These are phyloP conservation scores for Globisporangium middletonii DNA, from an alignment of 352 stramenopile genomes.

Conservation along the genomic window DNA sequence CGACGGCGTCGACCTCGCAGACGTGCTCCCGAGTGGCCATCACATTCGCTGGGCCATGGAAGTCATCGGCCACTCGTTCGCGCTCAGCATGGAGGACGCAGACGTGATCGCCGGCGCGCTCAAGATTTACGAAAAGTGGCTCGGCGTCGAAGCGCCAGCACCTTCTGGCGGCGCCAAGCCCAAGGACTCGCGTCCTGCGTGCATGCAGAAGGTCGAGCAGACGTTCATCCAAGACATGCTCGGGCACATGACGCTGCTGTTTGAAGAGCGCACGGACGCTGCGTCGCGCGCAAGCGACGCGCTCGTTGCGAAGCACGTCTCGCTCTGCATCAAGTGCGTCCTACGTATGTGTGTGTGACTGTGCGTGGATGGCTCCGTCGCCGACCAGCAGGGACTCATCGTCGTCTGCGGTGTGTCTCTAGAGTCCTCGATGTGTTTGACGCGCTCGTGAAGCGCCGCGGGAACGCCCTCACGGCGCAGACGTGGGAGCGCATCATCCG, in stretches of 20 bases:
- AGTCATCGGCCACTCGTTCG: conserved; percentile 78
- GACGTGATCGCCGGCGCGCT: conserved; percentile 76
- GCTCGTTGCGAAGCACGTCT: conserved; percentile 63
- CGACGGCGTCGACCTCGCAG: conserved; percentile 37
- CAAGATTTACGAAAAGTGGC: conserved; percentile 78
- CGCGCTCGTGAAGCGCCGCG: conserved; percentile 59
- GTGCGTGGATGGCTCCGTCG: not conserved
- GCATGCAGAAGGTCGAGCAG: conserved; percentile 83
- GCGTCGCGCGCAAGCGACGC: conserved; percentile 21
- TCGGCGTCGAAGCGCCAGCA: conserved; percentile 44
- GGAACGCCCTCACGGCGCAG: conserved; percentile 45
- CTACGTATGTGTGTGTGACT: not conserved
- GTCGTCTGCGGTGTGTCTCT: conserved; percentile 2
- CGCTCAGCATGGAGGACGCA: conserved; percentile 78
- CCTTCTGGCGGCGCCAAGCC: conserved; percentile 22
- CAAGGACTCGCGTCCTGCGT: conserved; percentile 49
- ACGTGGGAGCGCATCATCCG: conserved; percentile 85
- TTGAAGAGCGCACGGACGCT: conserved; percentile 60
- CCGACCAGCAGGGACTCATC: too few relatives aligned
- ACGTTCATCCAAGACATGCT: conserved; percentile 84
- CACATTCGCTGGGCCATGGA: conserved; percentile 87
- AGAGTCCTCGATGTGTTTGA: conserved; percentile 81
- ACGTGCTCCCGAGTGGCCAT: conserved; percentile 57
- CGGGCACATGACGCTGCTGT: conserved; percentile 84
- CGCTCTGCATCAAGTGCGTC: conserved; percentile 62